These are phyloP conservation scores for Aleurites moluccanus DNA, from an alignment of 441 rosid genomes.

Conservation along the genomic window DNA sequence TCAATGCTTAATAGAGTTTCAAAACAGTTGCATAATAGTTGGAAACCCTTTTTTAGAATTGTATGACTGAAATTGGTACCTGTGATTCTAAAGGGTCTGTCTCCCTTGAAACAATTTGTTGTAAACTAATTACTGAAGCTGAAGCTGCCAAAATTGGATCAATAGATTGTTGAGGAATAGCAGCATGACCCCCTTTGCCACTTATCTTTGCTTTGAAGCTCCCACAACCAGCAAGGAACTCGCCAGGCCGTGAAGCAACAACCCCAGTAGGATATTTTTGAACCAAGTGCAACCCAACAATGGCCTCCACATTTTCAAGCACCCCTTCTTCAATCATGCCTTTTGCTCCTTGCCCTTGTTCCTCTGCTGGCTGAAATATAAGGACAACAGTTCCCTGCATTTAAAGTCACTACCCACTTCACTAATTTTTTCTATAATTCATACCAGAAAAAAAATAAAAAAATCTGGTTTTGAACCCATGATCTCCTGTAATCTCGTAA, in stretches of 20 bases:
- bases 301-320: slow-evolving; percentile 52
- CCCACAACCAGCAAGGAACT: slow-evolving; percentile 64
- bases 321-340: slow-evolving; percentile 52
- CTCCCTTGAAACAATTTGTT: slow-evolving; percentile 53
- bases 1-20: no score
- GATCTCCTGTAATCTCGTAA: not conserved
- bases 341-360: slow-evolving; percentile 54
- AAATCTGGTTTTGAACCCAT: no score
- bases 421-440: not conserved
- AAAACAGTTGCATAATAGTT: no score
- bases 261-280: slow-evolving; percentile 39
- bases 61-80: slow-evolving; percentile 23
- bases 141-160: slow-evolving; percentile 63
- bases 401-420: not conserved
- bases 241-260: slow-evolving; percentile 49
- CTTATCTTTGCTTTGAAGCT: slow-evolving; percentile 51
- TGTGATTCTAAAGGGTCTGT: slow-evolving; percentile 56
- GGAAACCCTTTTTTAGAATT: no score
- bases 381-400: slow-evolving; percentile 58
- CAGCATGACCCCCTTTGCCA: slow-evolving; percentile 70
- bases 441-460: not conserved
- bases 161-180: slow-evolving; percentile 48
- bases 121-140: slow-evolving; percentile 48
- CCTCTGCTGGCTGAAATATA: slow-evolving; percentile 70
- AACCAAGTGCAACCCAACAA: slow-evolving; percentile 58